Evolutionary conservation across 805 yeast genomes (phyloP).

Genomic region (Lipomyces orientalis): DNA sequence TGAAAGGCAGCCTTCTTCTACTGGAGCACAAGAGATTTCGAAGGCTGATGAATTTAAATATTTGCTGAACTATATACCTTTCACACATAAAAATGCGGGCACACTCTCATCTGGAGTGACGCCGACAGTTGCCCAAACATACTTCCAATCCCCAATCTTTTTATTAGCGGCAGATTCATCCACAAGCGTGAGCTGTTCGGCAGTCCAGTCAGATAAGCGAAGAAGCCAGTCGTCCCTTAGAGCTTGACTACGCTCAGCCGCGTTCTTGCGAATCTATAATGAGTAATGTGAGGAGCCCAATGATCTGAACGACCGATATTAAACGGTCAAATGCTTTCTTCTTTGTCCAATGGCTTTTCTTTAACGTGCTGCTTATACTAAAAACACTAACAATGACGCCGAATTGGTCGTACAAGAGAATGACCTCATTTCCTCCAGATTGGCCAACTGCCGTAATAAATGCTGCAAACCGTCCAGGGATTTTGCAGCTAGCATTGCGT

Average conservation of each 20-base stretch:
- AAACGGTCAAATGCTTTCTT: neutral
- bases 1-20: too few species aligned
- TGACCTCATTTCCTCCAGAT: constrained; percentile 5
- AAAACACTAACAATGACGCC: neutral
- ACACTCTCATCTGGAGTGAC: constrained; percentile 6
- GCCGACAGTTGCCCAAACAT: neutral
- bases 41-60: too few species aligned
- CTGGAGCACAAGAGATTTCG: too few species aligned
- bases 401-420: constrained; percentile 2
- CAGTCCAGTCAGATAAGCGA: neutral
- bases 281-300: neutral
- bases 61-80: too few species aligned
- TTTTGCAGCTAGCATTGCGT: neutral
- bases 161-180: constrained; percentile 2
- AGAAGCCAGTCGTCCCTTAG: constrained; percentile 7
- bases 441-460: neutral
- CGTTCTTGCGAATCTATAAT: neutral
- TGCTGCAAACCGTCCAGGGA: neutral
- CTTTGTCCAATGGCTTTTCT: neutral
- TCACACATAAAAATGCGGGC: neutral
- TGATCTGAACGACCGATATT: neutral
- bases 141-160: neutral
- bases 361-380: constrained; percentile 1
- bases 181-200: neutral
- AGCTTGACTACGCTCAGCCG: constrained; percentile 9